Conservation (phyloP, 768 basidiomycete species). For the Brasilioporus rufonigricans region DNA sequence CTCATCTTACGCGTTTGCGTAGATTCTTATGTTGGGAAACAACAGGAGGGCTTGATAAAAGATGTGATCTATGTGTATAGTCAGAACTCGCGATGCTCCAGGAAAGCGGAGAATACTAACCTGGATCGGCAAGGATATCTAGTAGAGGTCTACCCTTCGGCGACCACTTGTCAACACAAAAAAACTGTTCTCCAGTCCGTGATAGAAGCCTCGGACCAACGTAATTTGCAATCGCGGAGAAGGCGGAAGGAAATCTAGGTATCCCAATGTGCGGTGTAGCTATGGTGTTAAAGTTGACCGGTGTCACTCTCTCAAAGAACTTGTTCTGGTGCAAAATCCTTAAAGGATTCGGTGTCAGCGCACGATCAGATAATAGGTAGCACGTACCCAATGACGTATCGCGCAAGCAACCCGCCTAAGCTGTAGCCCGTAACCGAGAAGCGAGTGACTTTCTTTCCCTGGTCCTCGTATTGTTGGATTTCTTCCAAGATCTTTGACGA, state of each 20-base stretch:
- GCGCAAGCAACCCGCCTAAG: constrained; percentile 78
- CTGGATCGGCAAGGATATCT: constrained; percentile 78
- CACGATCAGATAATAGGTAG: not conserved
- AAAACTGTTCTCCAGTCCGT: constrained; percentile 80
- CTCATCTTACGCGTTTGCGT: constrained; percentile 68
- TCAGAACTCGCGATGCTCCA: not conserved
- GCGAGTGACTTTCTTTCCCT: constrained; percentile 57
- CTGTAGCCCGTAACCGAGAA: constrained; percentile 79
- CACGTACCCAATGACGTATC: constrained; percentile 70
- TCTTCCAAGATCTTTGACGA: constrained; percentile 51
- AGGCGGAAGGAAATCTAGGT: constrained; percentile 56
- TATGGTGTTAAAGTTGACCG: constrained; percentile 80
- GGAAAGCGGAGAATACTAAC: constrained; percentile 33
- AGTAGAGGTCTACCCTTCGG: constrained; percentile 63
- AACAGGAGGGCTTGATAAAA: constrained; percentile 70
- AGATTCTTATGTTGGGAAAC: constrained; percentile 72
- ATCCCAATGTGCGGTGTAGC: constrained; percentile 85
- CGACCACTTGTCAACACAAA: constrained; percentile 70
- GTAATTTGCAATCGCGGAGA: constrained; percentile 49
- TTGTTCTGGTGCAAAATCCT: constrained; percentile 63
- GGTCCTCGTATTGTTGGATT: constrained; percentile 48
- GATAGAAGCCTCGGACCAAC: constrained; percentile 72
- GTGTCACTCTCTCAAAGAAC: constrained; percentile 69
- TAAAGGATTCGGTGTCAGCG: not conserved
- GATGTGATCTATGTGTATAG: constrained; percentile 49